Percentiles rank a stretch among this genome's conserved stretches.
Conservation (phyloP, 2,329 filamentous ascomycete genomes). For the Claviceps sp. region DNA sequence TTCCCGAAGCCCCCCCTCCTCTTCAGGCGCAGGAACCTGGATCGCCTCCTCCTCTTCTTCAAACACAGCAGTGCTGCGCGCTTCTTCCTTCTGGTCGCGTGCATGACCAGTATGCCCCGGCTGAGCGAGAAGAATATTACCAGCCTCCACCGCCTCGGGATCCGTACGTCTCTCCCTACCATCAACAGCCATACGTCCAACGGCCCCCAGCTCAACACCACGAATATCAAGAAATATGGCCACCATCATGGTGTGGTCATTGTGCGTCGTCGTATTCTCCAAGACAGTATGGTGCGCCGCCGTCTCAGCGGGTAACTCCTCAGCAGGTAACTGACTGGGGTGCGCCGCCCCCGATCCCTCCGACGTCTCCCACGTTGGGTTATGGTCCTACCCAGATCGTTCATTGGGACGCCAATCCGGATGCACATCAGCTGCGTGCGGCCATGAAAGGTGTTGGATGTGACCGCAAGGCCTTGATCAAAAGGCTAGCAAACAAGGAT, state of each 20-base stretch:
- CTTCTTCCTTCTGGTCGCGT: slow-evolving; percentile 5
- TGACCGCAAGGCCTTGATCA: slow-evolving; percentile 66
- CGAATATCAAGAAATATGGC: slow-evolving; percentile 14
- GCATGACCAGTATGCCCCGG: slow-evolving; percentile 21
- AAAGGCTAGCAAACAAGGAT: slow-evolving; percentile 56
- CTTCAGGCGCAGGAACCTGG: background rate
- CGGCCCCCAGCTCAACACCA: slow-evolving; percentile 13
- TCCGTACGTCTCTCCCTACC: slow-evolving; percentile 2
- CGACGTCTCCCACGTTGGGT: slow-evolving; percentile 55
- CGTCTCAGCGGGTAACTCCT: slow-evolving; percentile 11
- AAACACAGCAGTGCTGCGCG: slow-evolving; percentile 7
- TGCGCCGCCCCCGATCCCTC: slow-evolving; percentile 29
- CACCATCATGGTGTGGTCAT: slow-evolving; percentile 13
- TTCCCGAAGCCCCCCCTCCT: background rate
- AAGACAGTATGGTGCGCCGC: slow-evolving; percentile 28
- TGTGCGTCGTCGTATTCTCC: slow-evolving; percentile 9
- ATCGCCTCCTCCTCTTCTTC: background rate
- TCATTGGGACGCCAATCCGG: slow-evolving; percentile 50
- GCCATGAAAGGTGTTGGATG: slow-evolving; percentile 95
- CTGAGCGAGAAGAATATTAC: slow-evolving; percentile 17
- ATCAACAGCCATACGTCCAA: slow-evolving; percentile 12
- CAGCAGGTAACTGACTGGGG: slow-evolving; percentile 20
- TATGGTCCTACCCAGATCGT: slow-evolving; percentile 62
- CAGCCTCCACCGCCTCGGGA: slow-evolving; percentile 14
- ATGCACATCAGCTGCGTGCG: slow-evolving; percentile 58